Conservation (phyloP, 345 rosid species). For the Salix viminalis region DNA sequence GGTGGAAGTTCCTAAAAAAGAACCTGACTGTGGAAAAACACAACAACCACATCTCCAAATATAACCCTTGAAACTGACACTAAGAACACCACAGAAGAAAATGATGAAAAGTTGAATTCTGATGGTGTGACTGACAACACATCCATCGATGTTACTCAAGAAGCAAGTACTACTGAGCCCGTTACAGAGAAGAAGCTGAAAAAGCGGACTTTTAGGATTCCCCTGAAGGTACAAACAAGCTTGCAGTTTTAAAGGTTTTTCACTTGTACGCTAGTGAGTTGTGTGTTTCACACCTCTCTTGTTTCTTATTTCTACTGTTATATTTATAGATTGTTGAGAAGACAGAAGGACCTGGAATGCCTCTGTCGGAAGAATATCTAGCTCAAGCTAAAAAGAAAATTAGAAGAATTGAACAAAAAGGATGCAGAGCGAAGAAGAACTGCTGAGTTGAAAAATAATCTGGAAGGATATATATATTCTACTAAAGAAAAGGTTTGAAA, state of each 20-base stretch:
- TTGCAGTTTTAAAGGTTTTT: not conserved
- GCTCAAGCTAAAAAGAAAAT: conserved; percentile 63
- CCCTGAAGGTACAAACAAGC: conserved; percentile 60
- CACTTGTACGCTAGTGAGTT: not conserved
- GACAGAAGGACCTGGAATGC: conserved; percentile 73
- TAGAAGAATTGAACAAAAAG: conserved; percentile 77
- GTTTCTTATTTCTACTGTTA: not conserved
- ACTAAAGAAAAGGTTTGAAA: conserved; percentile 82
- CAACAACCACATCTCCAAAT: conserved; percentile 50
- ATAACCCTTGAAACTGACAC: conserved; percentile 47
- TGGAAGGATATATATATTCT: conserved; percentile 90
- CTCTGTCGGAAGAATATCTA: conserved; percentile 60
- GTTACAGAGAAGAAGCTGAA: conserved; percentile 76
- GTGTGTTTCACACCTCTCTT: not conserved
- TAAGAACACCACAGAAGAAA: conserved; percentile 48
- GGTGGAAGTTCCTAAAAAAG: conserved; percentile 91
- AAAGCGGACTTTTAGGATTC: conserved; percentile 72
- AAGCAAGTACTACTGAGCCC: conserved; percentile 41
- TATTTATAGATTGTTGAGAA: conserved; percentile 63
- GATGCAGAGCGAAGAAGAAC: conserved; percentile 90
- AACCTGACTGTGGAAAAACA: conserved; percentile 57
- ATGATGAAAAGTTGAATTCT: conserved; percentile 39
- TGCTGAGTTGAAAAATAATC: conserved; percentile 84
- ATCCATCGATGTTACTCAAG: conserved; percentile 40
- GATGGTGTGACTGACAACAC: conserved; percentile 39